A percentile compares a stretch with the other conserved stretches of the same genome.
Evolutionary conservation across 371 early-diverging fungal species (phyloP).

Genomic region (Mucor plumbeus): DNA sequence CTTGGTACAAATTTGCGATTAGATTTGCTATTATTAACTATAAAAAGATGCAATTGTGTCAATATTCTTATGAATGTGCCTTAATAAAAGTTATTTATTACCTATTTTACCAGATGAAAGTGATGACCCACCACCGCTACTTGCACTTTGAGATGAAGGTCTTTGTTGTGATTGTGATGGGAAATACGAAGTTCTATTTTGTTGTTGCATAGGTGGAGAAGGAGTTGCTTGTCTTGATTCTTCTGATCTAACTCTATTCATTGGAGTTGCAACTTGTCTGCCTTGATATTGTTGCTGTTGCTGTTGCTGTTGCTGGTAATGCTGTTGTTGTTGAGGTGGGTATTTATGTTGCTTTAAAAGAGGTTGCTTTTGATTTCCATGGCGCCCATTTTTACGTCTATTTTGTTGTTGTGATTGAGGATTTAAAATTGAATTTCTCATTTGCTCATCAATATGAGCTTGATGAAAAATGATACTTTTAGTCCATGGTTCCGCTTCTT

Average conservation of each 20-base stretch:
- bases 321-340: slow-evolving; percentile 9
- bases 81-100: slow-evolving; percentile 1
- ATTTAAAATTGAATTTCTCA: slow-evolving; percentile 36
- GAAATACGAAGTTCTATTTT: slow-evolving; percentile 5
- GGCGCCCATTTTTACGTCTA: slow-evolving; percentile 8
- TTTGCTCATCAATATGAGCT: slow-evolving; percentile 43
- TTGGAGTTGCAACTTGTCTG: slow-evolving; percentile 15
- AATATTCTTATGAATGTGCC: neutral
- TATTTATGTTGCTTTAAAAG: slow-evolving; percentile 24
- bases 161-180: slow-evolving; percentile 11
- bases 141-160: slow-evolving; percentile 16
- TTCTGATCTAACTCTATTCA: slow-evolving; percentile 22
- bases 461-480: slow-evolving; percentile 58
- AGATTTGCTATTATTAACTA: slow-evolving; percentile 11
- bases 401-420: slow-evolving; percentile 26
- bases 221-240: slow-evolving; percentile 18
- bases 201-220: slow-evolving; percentile 13
- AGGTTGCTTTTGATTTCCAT: slow-evolving; percentile 10
- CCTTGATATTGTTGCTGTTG: slow-evolving; percentile 12
- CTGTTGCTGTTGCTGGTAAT: slow-evolving; percentile 6
- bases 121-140: slow-evolving; percentile 15
- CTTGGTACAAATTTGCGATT: slow-evolving; percentile 32
- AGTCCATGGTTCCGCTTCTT: slow-evolving; percentile 41
- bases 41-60: neutral
- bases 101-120: slow-evolving; percentile 26